Evolutionary conservation across 768 basidiomycete species (phyloP), one percentile per base, ranked within the genome.

Genomic region (Auriscalpium orientale): DNA sequence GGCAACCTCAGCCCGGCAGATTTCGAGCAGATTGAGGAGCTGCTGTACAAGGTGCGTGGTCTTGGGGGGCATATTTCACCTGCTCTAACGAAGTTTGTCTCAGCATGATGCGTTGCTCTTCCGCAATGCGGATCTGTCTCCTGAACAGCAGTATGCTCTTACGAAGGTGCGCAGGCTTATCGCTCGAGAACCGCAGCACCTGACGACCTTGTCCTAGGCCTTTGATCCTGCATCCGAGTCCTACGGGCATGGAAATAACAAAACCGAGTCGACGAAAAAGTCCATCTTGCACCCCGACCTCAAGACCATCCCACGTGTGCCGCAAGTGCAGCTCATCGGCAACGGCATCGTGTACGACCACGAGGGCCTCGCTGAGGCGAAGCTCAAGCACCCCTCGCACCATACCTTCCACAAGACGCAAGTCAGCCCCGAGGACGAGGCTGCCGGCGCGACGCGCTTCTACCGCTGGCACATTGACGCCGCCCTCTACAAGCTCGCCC

Each of bases 381-480:
- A 75, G 65, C 81, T 94, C 66, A 90, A 87, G 68, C 91, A 94
- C 66, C 90, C 90, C 3, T 83, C 80, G 53, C 91, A 94, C 69
- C 81, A 76, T 38, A 85, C 85, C 1, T 94, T 93, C 71, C 92
- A 94, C 75, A 89, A 88, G 70, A 85, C 85, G 21, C 68, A 66
- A 34, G 76, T 94, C 44, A 81, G 83, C 12, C 71, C 76, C 3
- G 85, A 84, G 61, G 91, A 93, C 56, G 86, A 87, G 62, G 80
- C 71, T 3, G 74, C 77, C 36, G 90, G 89, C 33, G 69, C 77
- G 46, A 93, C 91, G 18, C 79, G 91, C 38, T 93, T 89, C 76
- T 91, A 89, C 67, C 76, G 91, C 54, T 92, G 90, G 90, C 89
- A 94, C 68, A 91, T 93, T 68, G 91, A 93, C 60, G 91, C 92